Percentiles rank a stretch among this genome's conserved stretches.
These are phyloP conservation scores for Arbutus unedo DNA, from an alignment of 148 eudicot genomes.

Conservation along the genomic window DNA sequence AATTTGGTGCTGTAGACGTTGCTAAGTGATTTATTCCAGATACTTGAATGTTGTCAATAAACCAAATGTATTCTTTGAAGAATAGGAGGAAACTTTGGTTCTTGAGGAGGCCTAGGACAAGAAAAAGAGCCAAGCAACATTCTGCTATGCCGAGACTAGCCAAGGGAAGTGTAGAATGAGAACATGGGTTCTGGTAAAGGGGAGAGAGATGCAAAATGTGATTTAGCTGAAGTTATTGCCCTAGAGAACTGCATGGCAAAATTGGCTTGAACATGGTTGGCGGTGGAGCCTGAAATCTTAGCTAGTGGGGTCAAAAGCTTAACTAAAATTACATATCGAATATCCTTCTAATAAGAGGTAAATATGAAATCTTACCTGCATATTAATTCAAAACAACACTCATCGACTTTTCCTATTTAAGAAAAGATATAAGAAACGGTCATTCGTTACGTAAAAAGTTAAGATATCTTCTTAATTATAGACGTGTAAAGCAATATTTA, in stretches of 20 bases:
- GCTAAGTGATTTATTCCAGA: neutral
- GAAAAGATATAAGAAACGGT: too few species aligned
- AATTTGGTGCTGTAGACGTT: neutral
- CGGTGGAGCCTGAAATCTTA: too few species aligned
- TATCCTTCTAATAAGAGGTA: too few species aligned
- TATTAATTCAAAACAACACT: too few species aligned
- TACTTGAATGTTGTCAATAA: neutral
- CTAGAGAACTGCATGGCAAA: neutral
- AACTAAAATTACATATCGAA: too few species aligned
- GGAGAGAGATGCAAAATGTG: neutral
- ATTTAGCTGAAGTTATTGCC: constrained; percentile 5
- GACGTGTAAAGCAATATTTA: too few species aligned
- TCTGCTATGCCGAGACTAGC: neutral
- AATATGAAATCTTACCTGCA: too few species aligned
- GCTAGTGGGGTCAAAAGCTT: too few species aligned
- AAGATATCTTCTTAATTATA: too few species aligned
- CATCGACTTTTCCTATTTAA: too few species aligned
- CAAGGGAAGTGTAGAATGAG: neutral
- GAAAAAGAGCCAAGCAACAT: neutral
- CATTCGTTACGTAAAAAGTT: too few species aligned
- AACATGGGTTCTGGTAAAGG: neutral
- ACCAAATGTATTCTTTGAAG: neutral
- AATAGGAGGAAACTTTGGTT: neutral
- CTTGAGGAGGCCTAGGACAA: neutral
- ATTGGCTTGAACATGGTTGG: neutral